These are phyloP conservation scores for Ophiostoma sp. DNA, from an alignment of 2,329 filamentous ascomycete genomes.

Conservation along the genomic window DNA sequence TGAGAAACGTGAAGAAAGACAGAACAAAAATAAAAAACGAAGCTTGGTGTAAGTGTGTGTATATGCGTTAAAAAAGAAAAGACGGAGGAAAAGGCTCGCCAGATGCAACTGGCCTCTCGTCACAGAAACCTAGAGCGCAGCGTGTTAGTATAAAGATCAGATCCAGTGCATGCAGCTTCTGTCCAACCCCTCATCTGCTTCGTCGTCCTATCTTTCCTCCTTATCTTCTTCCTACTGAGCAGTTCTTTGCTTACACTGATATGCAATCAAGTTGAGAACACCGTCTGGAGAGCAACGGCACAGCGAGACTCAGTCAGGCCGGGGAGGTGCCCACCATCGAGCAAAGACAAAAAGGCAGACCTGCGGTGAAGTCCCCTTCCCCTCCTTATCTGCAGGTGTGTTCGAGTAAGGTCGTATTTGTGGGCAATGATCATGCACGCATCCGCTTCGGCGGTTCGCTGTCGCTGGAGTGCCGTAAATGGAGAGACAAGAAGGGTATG, in stretches of 20 bases:
- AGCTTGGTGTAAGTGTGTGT: not conserved
- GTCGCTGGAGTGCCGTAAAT: not conserved
- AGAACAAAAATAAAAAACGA: not conserved
- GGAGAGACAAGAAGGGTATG: not conserved
- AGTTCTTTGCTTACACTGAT: not conserved
- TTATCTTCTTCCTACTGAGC: not conserved
- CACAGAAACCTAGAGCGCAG: not conserved
- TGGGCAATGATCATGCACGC: slow-evolving; percentile 17
- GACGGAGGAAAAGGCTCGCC: not conserved
- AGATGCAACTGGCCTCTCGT: not conserved
- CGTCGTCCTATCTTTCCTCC: not conserved
- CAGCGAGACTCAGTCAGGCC: not conserved
- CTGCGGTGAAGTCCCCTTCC: slow-evolving; percentile 3
- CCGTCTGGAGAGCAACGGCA: not conserved
- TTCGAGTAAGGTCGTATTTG: not conserved
- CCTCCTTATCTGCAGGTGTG: slow-evolving; percentile 23
- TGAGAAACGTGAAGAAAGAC: not conserved
- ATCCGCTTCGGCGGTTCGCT: not conserved
- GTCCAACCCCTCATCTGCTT: not conserved
- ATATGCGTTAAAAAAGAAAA: not conserved
- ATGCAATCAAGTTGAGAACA: too few relatives aligned
- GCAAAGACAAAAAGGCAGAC: not conserved
- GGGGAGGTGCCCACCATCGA: slow-evolving; percentile 1
- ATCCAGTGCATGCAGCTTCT: not conserved
- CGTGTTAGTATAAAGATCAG: not conserved